phyloP scores from a whole-genome alignment of 306 rosid genomes.

The Cucumis melo region DNA sequence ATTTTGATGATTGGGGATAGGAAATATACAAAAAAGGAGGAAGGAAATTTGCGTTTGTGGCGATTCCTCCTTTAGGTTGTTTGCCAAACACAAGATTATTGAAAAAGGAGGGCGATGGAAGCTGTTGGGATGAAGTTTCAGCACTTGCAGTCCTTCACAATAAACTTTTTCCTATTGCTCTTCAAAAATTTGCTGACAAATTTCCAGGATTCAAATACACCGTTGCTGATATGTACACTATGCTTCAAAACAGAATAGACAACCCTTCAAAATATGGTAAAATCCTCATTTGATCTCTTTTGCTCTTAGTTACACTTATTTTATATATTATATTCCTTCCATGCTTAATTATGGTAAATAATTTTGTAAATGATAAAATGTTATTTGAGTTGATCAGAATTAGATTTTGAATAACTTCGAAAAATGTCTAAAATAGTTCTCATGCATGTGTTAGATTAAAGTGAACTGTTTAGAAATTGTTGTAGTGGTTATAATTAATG shows the following conservation, averaged over 20 bases:
- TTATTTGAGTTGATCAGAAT: too few species aligned
- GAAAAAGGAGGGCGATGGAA: neutral
- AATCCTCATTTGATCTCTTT: neutral
- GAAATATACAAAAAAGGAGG: conserved; percentile 35
- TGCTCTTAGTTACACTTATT: too few species aligned
- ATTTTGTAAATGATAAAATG: too few species aligned
- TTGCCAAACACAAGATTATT: conserved; percentile 17
- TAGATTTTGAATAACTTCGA: too few species aligned
- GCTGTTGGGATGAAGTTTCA: conserved; percentile 17
- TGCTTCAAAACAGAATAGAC: neutral
- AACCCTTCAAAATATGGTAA: conserved; percentile 38
- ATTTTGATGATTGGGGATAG: neutral
- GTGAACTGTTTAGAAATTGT: neutral
- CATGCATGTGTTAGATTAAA: neutral
- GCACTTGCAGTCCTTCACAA: conserved; percentile 31
- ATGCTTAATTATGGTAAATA: too few species aligned
- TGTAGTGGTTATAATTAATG: neutral
- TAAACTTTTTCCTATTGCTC: conserved; percentile 1
- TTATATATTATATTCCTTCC: too few species aligned
- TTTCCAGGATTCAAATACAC: conserved; percentile 32
- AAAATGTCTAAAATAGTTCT: too few species aligned
- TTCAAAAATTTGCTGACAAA: conserved; percentile 13
- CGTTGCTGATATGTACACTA: neutral
- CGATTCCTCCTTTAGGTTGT: conserved; percentile 15
- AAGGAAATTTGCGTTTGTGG: conserved; percentile 37